Evolutionary conservation across 1,284 basidiomycete genomes (phyloP), one percentile per base, ranked within the genome.

Genomic region (Melampsora americana): DNA sequence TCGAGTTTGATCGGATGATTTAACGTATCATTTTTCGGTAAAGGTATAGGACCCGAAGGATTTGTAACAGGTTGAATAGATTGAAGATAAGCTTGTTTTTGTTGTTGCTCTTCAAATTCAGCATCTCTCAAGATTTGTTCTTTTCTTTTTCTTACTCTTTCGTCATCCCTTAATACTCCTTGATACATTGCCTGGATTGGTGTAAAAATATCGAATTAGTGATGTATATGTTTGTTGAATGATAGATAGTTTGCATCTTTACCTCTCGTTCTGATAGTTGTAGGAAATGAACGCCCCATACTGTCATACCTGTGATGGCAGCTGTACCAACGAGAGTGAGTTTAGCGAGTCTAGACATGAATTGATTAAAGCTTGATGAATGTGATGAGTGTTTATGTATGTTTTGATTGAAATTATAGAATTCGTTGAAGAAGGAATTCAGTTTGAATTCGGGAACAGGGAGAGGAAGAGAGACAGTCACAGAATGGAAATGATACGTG

Each of bases 201-300:
- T 30, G 18, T n/a, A n/a, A n/a, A n/a, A n/a, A n/a, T n/a, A n/a
- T n/a, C n/a, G n/a, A n/a, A n/a, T n/a, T n/a, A n/a, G n/a, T n/a
- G n/a, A n/a, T n/a, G n/a, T n/a, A n/a, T n/a, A n/a, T n/a, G n/a
- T n/a, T n/a, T n/a, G n/a, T 53, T 53, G 50, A 53, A 20, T 53
- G 16, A 20, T n/a, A n/a, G n/a, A n/a, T n/a, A 9, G 2, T 5
- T 59, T 78, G 39, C 18, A 61, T 0, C 80, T 84, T 79, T 68
- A 94, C 95, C 80, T 93, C 89, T 73, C 90, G 89, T 83, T 99
- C 95, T 80, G 88, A 87, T 60, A 87, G 85, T 83, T 99, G 95
- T 78, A 95, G 87, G 80, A 87, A 91, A 82, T 98, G 95, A 6
- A 99, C 95, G 26, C 89, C 92, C 88, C 90, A 95, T 80, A 99